Percentiles rank a stretch among this genome's conserved stretches.
Evolutionary conservation across 2,329 filamentous ascomycete species (phyloP).

Genomic region (Aspergillus tanneri): DNA sequence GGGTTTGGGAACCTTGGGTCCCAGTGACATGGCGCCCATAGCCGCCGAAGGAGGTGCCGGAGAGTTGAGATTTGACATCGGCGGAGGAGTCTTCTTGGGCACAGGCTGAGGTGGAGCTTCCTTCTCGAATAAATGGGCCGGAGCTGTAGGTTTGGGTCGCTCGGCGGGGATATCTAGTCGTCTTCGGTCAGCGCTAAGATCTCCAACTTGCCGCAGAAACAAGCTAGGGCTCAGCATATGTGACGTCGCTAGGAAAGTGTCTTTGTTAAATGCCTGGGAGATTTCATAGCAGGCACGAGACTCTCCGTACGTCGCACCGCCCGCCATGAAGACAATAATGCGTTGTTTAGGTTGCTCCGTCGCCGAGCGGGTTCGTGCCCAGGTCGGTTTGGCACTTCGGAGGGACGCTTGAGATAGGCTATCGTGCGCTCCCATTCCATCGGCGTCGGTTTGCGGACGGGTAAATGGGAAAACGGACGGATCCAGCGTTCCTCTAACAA

Average conservation of each 20-base stretch:
- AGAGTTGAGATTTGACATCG: constrained; percentile 24
- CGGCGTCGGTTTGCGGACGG: constrained; percentile 61
- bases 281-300: constrained; percentile 85
- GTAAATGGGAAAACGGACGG: constrained; percentile 68
- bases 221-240: constrained; percentile 88
- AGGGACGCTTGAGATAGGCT: constrained; percentile 67
- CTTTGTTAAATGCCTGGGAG: constrained; percentile 67
- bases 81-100: constrained; percentile 25
- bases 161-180: constrained; percentile 79
- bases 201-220: constrained; percentile 78
- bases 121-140: constrained; percentile 80
- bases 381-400: constrained; percentile 88
- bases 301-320: constrained; percentile 92
- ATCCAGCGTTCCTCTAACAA: constrained; percentile 67
- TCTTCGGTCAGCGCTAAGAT: constrained; percentile 72
- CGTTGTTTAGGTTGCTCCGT: constrained; percentile 81
- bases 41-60: constrained; percentile 33
- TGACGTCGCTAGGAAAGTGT: constrained; percentile 83
- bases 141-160: constrained; percentile 74
- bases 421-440: constrained; percentile 46
- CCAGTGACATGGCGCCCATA: constrained; percentile 40
- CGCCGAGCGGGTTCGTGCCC: constrained; percentile 78
- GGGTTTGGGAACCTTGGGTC: constrained; percentile 42
- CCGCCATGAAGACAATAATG: constrained; percentile 90
- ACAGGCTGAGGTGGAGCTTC: constrained; percentile 54